Evolutionary conservation across 148 eudicot species (phyloP).

Genomic region (Heliosperma pusillum): DNA sequence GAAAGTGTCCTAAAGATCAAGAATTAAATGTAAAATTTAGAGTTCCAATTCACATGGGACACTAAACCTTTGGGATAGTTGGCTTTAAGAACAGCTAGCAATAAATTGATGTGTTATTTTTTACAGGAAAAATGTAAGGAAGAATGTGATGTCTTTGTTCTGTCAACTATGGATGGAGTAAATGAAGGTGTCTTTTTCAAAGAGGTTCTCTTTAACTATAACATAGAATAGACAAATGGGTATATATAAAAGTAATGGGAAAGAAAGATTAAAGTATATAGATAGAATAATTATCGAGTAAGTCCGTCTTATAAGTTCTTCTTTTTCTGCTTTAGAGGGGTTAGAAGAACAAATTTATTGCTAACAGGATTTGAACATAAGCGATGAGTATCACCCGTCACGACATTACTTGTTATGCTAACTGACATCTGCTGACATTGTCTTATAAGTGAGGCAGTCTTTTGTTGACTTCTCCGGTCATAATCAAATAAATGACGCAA

Average conservation of each 20-base stretch:
- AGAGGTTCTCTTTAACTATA: neutral
- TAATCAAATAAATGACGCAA: too few relatives aligned
- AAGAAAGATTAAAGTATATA: neutral
- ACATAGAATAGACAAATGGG: neutral
- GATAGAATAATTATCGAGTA: too few relatives aligned
- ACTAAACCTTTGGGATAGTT: constrained; percentile 16
- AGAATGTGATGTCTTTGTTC: neutral
- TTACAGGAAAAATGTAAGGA: neutral
- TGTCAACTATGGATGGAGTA: constrained; percentile 9
- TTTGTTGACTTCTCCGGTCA: too few relatives aligned
- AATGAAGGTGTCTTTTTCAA: constrained; percentile 16
- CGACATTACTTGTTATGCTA: too few relatives aligned
- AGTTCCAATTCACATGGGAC: constrained; percentile 29
- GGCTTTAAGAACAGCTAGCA: constrained; percentile 21
- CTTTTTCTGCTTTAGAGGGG: too few relatives aligned
- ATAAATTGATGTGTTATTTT: constrained; percentile 16
- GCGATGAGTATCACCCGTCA: too few relatives aligned
- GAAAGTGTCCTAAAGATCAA: constrained; percentile 10
- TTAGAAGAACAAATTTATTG: too few relatives aligned
- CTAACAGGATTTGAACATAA: too few relatives aligned
- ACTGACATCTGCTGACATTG: too few relatives aligned
- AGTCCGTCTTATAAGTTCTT: too few relatives aligned
- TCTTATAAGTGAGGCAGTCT: too few relatives aligned
- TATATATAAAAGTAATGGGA: neutral
- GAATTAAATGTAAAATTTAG: neutral